Base-by-base conservation (phyloP, 768 basidiomycete species). In the Phaeotremella skinneri region DNA sequence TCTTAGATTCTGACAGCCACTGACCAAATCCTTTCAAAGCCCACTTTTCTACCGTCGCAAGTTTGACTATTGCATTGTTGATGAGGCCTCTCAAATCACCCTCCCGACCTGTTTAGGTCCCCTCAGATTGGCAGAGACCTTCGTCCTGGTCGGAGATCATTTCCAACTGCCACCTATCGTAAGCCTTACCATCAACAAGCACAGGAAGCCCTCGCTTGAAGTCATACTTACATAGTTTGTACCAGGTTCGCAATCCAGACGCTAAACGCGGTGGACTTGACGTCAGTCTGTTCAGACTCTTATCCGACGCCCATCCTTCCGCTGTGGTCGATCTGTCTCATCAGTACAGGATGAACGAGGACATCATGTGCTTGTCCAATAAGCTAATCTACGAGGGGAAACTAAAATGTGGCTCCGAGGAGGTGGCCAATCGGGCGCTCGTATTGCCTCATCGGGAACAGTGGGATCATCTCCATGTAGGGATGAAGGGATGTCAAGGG, bases 51-150 rank as follows among this genome's bases (percentile, higher is more conserved):
- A 83, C 48, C 84, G 88, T 9, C 83, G 94, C 5, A 85, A 79
- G 21, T 99, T 98, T 69, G 92, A 99, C 73, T 92, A 90, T 69
- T 98, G 94, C 78, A 96, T 99, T 56, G 87, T 99, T 17, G 96
- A 98, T 62, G 96, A 99, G 75, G 96, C 96, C 0, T 97, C 96
- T 0, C 94, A 98, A 73, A 92, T 97, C 63, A 98, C 96, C 0
- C 78, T 98, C 1, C 96, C 96, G 0, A 94, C 92, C 0, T 97
- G 91, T 69, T 80, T 98, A 0, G 96, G 96, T 4, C 96, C 96
- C 0, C 79, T 98, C 2, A 85, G 92, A 0, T 90, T 87, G 68
- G 91, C 93, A 1, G 83, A 91, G 51, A 90, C 82, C 41, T 99
- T 97, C 64, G 84, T 98, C 3, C 85, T 98, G 13, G 94, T 98